Evolutionary conservation across 495 filamentous ascomycete species (phyloP), one percentile per base, ranked within the genome.

Genomic region (Podospora australis): DNA sequence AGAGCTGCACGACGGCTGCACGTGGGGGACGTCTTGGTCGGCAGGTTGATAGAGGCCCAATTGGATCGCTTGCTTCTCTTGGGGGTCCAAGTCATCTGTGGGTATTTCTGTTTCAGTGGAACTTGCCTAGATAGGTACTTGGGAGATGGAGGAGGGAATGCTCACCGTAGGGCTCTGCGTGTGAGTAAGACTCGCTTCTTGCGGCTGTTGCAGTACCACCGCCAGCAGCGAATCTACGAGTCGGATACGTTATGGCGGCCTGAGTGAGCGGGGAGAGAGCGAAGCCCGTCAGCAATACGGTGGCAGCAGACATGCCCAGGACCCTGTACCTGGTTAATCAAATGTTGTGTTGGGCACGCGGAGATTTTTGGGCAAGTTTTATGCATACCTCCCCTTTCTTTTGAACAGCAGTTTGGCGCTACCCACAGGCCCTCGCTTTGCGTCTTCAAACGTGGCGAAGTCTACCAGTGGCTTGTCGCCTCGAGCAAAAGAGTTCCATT

Each of bases 401-500:
- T 17, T 53, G 26, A 52, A 55, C 9, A 76, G 53, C 4, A 74
- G 55, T 32, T 62, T 42, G 5, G 64, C 49, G 11, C 64, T 56
- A 1, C 70, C 69, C 36, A 62, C 53, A 0, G 68, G 58, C 9
- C 69, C 66, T 11, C 72, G 63, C 46, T 56, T 67, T 4, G 71
- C 72, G 30, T 70, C 65, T 46, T 77, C 75, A 26, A 74, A 64
- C 9, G 56, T 34, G 9, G 58, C 46, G 29, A 73, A 66, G 48
- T 77, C 73, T n/a, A 50, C 59, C 16, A 78, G 32, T 30, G 59
- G 60, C 48, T 66, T 66, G 29, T 64, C 58, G 4, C 57, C 53
- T 6, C 64, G 25, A 2, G 52, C 62, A 48, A 74, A 74, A 66
- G 69, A 74, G 19, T 69, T 70, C 71, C 72, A 75, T 50, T 75